These are phyloP conservation scores for Amylostereum areolatum DNA, from an alignment of 1,284 basidiomycete species.

Conservation along the genomic window DNA sequence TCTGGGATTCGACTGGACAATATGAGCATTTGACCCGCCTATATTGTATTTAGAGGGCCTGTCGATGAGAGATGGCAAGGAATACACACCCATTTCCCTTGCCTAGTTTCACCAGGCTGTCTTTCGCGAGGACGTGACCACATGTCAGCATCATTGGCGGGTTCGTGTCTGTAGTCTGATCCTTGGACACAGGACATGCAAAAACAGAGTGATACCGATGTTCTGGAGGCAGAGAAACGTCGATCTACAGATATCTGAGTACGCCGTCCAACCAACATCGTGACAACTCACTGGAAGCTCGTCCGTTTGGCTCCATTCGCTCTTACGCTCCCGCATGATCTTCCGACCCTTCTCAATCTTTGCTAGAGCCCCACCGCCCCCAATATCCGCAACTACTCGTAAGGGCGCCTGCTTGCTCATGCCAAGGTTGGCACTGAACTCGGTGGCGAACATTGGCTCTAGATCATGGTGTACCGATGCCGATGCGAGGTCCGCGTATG, in stretches of 20 bases:
- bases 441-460: slow-evolving; percentile 78
- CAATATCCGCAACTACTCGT: slow-evolving; percentile 84
- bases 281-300: slow-evolving; percentile 73
- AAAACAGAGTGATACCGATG: slow-evolving; percentile 96
- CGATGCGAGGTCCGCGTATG: slow-evolving; percentile 69
- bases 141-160: slow-evolving; percentile 98
- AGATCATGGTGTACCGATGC: slow-evolving; percentile 70
- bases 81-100: slow-evolving; percentile 78
- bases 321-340: slow-evolving; percentile 88
- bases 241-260: slow-evolving; percentile 56
- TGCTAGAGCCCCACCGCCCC: slow-evolving; percentile 82
- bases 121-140: slow-evolving; percentile 90
- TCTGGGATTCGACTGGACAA: slow-evolving; percentile 72
- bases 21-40: slow-evolving; percentile 88
- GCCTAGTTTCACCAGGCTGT: slow-evolving; percentile 80
- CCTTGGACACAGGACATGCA: slow-evolving; percentile 96
- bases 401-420: slow-evolving; percentile 88
- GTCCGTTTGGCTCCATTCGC: slow-evolving; percentile 85
- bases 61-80: slow-evolving; percentile 1
- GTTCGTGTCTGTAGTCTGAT: slow-evolving; percentile 89
- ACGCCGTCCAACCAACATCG: neutral
- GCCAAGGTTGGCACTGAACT: slow-evolving; percentile 83
- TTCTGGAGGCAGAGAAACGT: slow-evolving; percentile 82
- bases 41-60: slow-evolving; percentile 7
- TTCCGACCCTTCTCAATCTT: slow-evolving; percentile 90